phyloP scores from a whole-genome alignment of 2,329 filamentous ascomycete species.

The Colletotrichum sp. region DNA sequence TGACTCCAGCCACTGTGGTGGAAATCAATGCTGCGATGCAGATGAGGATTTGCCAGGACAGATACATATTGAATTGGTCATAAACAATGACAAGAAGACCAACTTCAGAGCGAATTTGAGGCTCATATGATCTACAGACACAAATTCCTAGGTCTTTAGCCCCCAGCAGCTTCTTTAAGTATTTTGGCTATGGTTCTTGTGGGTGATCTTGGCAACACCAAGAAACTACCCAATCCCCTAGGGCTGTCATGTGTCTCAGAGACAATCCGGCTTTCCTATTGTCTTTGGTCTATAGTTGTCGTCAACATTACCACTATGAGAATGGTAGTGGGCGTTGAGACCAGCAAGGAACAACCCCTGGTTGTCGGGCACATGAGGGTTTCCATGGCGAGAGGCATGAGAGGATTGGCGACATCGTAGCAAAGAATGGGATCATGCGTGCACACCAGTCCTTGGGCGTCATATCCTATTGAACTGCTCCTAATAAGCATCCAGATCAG shows the following conservation, averaged over 20 bases:
- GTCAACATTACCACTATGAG: not conserved
- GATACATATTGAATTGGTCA: not conserved
- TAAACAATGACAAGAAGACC: not conserved
- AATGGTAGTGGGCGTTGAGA: not conserved
- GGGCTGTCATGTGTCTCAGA: not conserved
- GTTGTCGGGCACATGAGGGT: not conserved
- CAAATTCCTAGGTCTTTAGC: not conserved
- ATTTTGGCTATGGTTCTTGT: not conserved
- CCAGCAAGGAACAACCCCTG: not conserved
- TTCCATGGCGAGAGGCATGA: not conserved
- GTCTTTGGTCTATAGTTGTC: not conserved
- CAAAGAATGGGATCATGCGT: not conserved
- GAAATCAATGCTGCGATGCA: not conserved
- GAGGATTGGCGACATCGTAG: not conserved
- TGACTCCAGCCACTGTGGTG: not conserved
- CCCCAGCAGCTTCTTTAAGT: not conserved
- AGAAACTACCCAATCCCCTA: not conserved
- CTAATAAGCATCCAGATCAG: not conserved
- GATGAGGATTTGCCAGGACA: not conserved
- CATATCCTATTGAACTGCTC: not conserved
- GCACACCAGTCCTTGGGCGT: not conserved
- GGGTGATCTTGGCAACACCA: not conserved
- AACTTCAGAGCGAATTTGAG: not conserved
- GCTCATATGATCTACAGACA: not conserved
- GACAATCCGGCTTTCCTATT: not conserved